Evolutionary conservation across 2,329 filamentous ascomycete species (phyloP).

Genomic region (Metarhizium album): DNA sequence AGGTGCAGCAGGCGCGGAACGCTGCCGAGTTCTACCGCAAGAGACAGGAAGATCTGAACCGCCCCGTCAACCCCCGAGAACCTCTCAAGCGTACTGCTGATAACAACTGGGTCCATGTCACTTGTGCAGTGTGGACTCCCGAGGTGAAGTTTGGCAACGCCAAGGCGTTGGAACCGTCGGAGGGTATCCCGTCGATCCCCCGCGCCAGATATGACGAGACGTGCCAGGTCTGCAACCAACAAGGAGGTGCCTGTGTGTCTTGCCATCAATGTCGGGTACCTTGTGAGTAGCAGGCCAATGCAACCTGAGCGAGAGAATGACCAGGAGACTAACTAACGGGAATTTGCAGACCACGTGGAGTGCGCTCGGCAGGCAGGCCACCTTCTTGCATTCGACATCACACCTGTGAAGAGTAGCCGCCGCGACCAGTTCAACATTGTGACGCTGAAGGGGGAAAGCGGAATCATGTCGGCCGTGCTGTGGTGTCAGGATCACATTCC

Average conservation of each 20-base stretch:
- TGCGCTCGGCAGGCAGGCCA: constrained; percentile 82
- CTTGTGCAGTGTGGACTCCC: constrained; percentile 82
- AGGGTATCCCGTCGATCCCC: constrained; percentile 79
- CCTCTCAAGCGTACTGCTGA: constrained; percentile 87
- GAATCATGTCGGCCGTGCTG: constrained; percentile 71
- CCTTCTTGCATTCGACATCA: constrained; percentile 79
- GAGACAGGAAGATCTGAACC: constrained; percentile 72
- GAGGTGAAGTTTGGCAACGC: constrained; percentile 90
- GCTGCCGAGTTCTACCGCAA: constrained; percentile 74
- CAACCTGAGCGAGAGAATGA: not conserved
- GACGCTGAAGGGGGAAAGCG: constrained; percentile 68
- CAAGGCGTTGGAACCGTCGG: constrained; percentile 69
- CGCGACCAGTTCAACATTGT: constrained; percentile 73
- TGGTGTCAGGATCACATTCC: constrained; percentile 88
- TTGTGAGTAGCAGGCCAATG: constrained; percentile 26
- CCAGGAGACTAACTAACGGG: constrained; percentile 8
- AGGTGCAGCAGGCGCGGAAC: constrained; percentile 72
- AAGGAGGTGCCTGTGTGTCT: constrained; percentile 65
- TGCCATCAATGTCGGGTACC: constrained; percentile 63
- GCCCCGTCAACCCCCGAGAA: constrained; percentile 75
- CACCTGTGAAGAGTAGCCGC: constrained; percentile 78
- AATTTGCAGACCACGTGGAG: constrained; percentile 54
- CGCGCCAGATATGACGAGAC: constrained; percentile 60
- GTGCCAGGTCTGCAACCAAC: constrained; percentile 76
- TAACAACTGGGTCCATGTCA: constrained; percentile 97